A percentile compares a stretch with the other conserved stretches of the same genome.
Conservation (phyloP, 495 filamentous ascomycete species). For the Platismatia glauca region DNA sequence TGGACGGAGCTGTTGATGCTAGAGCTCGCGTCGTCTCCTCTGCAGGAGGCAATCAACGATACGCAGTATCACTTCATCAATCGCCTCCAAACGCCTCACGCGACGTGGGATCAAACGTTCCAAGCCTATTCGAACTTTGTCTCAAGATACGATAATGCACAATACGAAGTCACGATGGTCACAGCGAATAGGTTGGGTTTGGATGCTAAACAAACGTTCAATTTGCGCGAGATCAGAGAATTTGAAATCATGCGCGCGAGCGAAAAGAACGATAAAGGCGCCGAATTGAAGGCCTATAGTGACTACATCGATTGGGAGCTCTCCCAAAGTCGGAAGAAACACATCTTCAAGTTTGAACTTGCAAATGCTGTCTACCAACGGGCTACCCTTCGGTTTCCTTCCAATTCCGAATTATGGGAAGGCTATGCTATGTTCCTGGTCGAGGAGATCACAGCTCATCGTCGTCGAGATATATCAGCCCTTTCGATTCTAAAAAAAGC, state of each 20-base stretch:
- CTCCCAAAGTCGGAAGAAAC: constrained; percentile 45
- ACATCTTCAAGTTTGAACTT: constrained; percentile 48
- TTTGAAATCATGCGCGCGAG: constrained; percentile 51
- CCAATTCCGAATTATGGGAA: constrained; percentile 66
- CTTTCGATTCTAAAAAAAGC: constrained; percentile 59
- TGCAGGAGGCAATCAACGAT: constrained; percentile 50
- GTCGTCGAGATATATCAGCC: constrained; percentile 32
- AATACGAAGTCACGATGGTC: constrained; percentile 75
- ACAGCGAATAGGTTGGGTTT: constrained; percentile 54
- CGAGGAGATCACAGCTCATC: constrained; percentile 34
- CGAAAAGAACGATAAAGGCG: constrained; percentile 47
- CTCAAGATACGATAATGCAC: constrained; percentile 61
- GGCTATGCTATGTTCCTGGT: constrained; percentile 70
- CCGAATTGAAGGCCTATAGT: constrained; percentile 48
- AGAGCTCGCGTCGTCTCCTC: constrained; percentile 52
- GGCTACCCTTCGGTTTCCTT: constrained; percentile 57
- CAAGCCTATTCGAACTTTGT: constrained; percentile 74
- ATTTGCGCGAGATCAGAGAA: constrained; percentile 63
- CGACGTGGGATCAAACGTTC: constrained; percentile 77
- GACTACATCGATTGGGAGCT: constrained; percentile 85
- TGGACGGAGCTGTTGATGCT: constrained; percentile 52
- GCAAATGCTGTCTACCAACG: constrained; percentile 71
- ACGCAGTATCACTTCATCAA: constrained; percentile 62
- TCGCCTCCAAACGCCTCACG: constrained; percentile 71
- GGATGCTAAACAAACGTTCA: constrained; percentile 61